These are phyloP conservation scores for Coemansia umbellata DNA, from an alignment of 192 early-diverging fungal species.

Conservation along the genomic window DNA sequence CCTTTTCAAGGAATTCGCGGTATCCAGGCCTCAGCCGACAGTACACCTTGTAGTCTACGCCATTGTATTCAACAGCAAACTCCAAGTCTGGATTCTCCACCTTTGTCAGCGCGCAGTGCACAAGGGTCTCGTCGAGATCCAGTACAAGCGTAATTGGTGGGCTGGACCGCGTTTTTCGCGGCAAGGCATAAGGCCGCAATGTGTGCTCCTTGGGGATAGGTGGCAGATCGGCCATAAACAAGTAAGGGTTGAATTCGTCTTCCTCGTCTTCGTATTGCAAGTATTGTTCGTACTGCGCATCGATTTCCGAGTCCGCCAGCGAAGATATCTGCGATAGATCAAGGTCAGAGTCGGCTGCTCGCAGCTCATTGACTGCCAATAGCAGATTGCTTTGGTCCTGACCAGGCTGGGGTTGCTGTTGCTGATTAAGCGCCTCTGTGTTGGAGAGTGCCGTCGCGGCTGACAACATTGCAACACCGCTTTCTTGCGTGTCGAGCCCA, in stretches of 20 bases:
- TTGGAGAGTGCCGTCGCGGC: not conserved
- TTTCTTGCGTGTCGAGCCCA: not conserved
- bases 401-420: not conserved
- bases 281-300: constrained; percentile 29
- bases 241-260: constrained; percentile 48
- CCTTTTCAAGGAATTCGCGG: constrained; percentile 57
- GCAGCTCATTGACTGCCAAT: not conserved
- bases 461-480: not conserved
- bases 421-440: not conserved
- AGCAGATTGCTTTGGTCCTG: not conserved
- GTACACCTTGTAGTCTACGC: constrained; percentile 58
- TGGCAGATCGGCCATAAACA: constrained; percentile 59
- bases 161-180: constrained; percentile 57
- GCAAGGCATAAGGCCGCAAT: constrained; percentile 54
- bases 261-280: constrained; percentile 44
- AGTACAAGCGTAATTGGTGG: constrained; percentile 65
- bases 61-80: constrained; percentile 66
- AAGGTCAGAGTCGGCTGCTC: constrained; percentile 8
- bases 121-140: constrained; percentile 68
- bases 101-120: constrained; percentile 59
- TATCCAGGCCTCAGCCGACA: constrained; percentile 67
- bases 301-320: constrained; percentile 22
- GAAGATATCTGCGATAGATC: constrained; percentile 26
- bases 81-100: constrained; percentile 58
- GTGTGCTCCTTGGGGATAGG: constrained; percentile 56